Base-by-base conservation (phyloP, 192 early-diverging fungal species). In the Rhizophlyctis rosea region DNA sequence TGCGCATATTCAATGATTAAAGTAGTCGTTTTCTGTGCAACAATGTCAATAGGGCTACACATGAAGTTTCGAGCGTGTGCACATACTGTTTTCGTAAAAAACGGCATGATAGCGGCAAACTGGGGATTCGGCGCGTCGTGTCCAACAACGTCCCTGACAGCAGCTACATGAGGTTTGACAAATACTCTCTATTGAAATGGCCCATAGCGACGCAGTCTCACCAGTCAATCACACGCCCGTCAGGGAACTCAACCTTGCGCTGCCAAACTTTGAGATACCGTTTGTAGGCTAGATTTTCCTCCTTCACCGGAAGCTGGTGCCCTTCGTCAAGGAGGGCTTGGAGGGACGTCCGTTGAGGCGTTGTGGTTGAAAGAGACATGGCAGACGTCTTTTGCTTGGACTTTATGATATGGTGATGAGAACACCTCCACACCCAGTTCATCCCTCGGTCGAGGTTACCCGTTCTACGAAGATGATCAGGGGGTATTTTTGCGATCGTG, bases 1-100 rank as follows among this genome's bases (percentile, higher is more conserved):
- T 86, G 84, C n/a, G 62, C 61, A 67, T 78, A 86, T 49, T 86
- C 84, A 54, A 72, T 72, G 18, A 86, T 57, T 47, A 86, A 35
- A 51, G 68, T 70, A 0, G 82, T 82, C n/a, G 78, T 81, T 72
- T 86, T 76, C 80, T 82, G 57, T 33, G 11, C 23, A 65, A 23
- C 3, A 47, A 9, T 62, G 63, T 13, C 18, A 65, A 18, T n/a
- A 47, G 5, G 18, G 21, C 5, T 4, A 18, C 18, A 53, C 16
- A 7, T 4, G 11, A 24, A 34, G 35, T 16, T 61, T 14, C 25
- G 7, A 30, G 47, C 50, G 18, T 5, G 14, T 14, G 11, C 21
- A 28, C 13, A 50, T 47, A 48, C 80, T 1, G 50, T 76, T 31
- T 54, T 56, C 5, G 82, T 81, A 49, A 75, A 47, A 54, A 65